A percentile compares a stretch with the other conserved stretches of the same genome.
phyloP scores from a whole-genome alignment of 106 monocot genomes.

The Dioscorea dumetorum region DNA sequence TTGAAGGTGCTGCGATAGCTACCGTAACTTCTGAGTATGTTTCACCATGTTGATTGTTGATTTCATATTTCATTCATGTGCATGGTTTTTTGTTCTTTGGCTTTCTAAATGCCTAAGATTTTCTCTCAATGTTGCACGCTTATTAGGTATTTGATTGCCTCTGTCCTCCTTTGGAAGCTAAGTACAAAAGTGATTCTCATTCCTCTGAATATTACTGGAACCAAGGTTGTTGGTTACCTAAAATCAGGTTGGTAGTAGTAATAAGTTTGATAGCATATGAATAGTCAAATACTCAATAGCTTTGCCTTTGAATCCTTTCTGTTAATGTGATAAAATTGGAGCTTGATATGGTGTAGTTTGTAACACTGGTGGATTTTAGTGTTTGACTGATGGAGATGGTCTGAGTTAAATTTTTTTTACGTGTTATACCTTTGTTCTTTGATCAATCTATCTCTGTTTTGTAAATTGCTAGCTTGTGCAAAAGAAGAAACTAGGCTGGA shows the following conservation, averaged over 20 bases:
- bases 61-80: not conserved
- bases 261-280: no score
- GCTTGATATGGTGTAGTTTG: no score
- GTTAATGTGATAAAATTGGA: no score
- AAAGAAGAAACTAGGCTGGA: no score
- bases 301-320: no score
- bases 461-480: no score
- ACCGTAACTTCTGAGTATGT: slow-evolving; percentile 93
- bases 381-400: no score
- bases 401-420: no score
- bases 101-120: not conserved
- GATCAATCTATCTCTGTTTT: no score
- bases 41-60: not conserved
- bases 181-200: slow-evolving; percentile 57
- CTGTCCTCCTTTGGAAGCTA: slow-evolving; percentile 75
- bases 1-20: slow-evolving; percentile 81
- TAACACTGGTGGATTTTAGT: no score
- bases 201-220: slow-evolving; percentile 31
- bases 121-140: not conserved
- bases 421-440: no score
- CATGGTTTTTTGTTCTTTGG: not conserved
- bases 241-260: slow-evolving; percentile 62
- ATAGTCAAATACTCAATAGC: no score
- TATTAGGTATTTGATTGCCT: slow-evolving; percentile 72
- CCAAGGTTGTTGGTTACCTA: slow-evolving; percentile 46